phyloP scores from a whole-genome alignment of 1,284 basidiomycete genomes.

The Porogramme epimiltina region DNA sequence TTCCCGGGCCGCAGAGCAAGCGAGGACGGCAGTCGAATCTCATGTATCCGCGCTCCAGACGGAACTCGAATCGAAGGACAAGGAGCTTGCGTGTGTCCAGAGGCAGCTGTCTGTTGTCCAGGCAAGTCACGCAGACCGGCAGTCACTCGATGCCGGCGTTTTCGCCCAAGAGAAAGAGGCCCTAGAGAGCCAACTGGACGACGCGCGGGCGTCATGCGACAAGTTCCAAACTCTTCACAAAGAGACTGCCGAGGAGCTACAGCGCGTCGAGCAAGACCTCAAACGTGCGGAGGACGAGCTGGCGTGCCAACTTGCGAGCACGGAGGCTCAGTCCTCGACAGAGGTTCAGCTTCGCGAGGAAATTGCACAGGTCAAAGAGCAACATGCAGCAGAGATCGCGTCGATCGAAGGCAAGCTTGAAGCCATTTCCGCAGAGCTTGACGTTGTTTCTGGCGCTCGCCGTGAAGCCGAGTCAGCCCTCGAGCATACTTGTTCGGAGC shows the following conservation, averaged over 20 bases:
- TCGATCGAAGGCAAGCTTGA: constrained; percentile 39
- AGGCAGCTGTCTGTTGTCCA: constrained; percentile 24
- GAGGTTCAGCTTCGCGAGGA: constrained; percentile 25
- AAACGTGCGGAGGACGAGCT: constrained; percentile 26
- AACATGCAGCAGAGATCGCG: constrained; percentile 42
- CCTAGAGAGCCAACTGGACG: constrained; percentile 31
- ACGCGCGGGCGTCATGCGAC: constrained; percentile 24
- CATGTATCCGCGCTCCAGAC: constrained; percentile 21
- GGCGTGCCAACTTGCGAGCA: constrained; percentile 17
- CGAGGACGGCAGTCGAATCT: constrained; percentile 15
- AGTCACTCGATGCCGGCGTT: constrained; percentile 14
- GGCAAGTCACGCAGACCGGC: constrained; percentile 17
- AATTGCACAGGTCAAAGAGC: constrained; percentile 38
- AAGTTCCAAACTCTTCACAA: constrained; percentile 22
- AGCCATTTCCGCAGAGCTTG: constrained; percentile 35
- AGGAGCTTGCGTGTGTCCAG: constrained; percentile 31
- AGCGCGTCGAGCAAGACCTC: constrained; percentile 25
- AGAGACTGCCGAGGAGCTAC: constrained; percentile 27
- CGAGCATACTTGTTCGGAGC: constrained; percentile 22
- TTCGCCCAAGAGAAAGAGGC: constrained; percentile 23
- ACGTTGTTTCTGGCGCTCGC: constrained; percentile 34
- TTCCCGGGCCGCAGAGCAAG: constrained; percentile 13
- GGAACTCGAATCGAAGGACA: constrained; percentile 28
- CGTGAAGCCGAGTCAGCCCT: constrained; percentile 25
- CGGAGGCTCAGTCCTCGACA: constrained; percentile 16